Conservation (phyloP, 2,329 filamentous ascomycete species). For the Botrytis sinoallii region DNA sequence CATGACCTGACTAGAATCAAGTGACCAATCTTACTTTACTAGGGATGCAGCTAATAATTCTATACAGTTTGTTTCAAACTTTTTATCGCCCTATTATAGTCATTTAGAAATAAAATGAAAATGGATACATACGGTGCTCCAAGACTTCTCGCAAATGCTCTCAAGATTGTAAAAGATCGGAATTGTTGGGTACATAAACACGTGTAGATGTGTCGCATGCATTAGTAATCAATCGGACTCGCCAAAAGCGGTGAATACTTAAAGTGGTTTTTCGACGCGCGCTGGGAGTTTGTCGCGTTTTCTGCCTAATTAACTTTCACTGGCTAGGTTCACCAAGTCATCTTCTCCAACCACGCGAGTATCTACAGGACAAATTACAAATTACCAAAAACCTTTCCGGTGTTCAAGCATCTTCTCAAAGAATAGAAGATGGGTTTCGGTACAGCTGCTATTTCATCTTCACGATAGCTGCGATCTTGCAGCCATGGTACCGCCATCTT, state of each 20-base stretch:
- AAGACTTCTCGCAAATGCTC: background rate
- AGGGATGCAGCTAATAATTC: background rate
- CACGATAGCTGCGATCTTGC: conserved; percentile 27
- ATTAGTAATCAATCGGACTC: background rate
- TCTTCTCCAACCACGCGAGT: conserved; percentile 10
- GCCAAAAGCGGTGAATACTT: conserved; percentile 13
- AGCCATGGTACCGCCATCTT: conserved; percentile 36
- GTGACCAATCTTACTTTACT: background rate
- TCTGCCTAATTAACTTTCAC: background rate
- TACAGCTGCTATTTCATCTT: conserved; percentile 2
- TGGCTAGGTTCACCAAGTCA: background rate
- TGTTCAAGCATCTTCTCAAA: too few relatives aligned
- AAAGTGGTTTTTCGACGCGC: conserved; percentile 20
- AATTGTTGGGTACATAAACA: background rate
- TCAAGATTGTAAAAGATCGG: background rate
- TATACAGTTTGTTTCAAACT: background rate
- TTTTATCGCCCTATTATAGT: background rate
- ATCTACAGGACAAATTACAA: background rate
- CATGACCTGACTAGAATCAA: background rate
- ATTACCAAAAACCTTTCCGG: background rate
- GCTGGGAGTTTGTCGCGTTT: conserved; percentile 12
- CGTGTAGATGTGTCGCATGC: background rate
- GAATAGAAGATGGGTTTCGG: conserved; percentile 17
- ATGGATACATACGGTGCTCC: background rate
- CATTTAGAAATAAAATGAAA: background rate